A percentile compares a stretch with the other conserved stretches of the same genome.
These are phyloP conservation scores for Aspergillus neoniger DNA, from an alignment of 2,329 filamentous ascomycete species.

Conservation along the genomic window DNA sequence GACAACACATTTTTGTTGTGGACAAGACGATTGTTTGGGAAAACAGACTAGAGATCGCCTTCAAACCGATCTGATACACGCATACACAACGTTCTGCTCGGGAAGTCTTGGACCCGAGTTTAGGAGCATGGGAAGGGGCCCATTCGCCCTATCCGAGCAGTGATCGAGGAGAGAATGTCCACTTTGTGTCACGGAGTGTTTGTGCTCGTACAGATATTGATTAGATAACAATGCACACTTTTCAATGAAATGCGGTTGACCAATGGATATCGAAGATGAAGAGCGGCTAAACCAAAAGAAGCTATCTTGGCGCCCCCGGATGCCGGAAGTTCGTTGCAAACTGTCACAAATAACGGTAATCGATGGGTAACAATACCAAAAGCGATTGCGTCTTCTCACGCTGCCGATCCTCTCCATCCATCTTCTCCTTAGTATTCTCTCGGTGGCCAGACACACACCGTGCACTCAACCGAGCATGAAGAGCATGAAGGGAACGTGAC, in stretches of 20 bases:
- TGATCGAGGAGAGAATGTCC: not conserved
- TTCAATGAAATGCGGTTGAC: fast-evolving
- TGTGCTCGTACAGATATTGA: not conserved
- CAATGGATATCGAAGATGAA: not conserved
- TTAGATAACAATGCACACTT: not conserved
- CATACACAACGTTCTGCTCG: not conserved
- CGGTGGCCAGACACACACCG: not conserved
- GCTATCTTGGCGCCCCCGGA: conserved; percentile 4
- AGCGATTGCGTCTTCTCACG: not conserved
- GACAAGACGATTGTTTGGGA: not conserved
- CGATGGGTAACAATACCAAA: not conserved
- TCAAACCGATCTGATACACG: not conserved
- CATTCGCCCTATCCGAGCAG: not conserved
- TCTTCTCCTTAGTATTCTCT: not conserved
- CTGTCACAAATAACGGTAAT: not conserved
- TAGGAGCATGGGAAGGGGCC: not conserved
- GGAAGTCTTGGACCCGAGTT: not conserved
- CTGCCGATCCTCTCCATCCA: not conserved
- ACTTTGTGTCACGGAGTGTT: not conserved
- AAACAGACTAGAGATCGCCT: not conserved
- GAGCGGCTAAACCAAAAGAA: not conserved
- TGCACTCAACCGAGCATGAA: too few species aligned
- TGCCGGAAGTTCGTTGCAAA: conserved; percentile 12
- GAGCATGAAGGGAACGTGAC: too few species aligned
- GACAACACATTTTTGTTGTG: not conserved